phyloP scores from a whole-genome alignment of 2,329 filamentous ascomycete genomes.

The Hypoxylon sp. region DNA sequence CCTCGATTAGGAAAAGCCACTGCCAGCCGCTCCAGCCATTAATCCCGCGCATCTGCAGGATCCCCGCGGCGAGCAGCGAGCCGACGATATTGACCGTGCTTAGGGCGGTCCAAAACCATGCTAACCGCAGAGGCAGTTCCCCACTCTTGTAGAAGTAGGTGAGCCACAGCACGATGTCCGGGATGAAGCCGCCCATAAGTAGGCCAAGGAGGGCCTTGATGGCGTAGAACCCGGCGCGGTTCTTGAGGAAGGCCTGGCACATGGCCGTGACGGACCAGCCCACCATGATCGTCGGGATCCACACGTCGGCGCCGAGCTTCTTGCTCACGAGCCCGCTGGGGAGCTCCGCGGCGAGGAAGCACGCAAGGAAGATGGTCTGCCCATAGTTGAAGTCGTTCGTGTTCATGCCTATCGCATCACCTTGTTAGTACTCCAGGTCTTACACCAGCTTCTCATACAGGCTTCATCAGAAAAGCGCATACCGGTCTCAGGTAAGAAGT shows the following conservation, averaged over 20 bases:
- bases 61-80: conserved; percentile 65
- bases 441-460: background rate
- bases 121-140: conserved; percentile 75
- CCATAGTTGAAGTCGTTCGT: conserved; percentile 61
- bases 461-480: conserved; percentile 15
- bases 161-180: conserved; percentile 74
- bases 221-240: conserved; percentile 49
- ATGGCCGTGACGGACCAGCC: conserved; percentile 52
- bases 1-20: conserved; percentile 61
- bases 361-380: conserved; percentile 61
- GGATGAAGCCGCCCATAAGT: conserved; percentile 71
- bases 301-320: conserved; percentile 61
- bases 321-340: conserved; percentile 66
- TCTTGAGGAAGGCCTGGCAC: conserved; percentile 50
- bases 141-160: conserved; percentile 80
- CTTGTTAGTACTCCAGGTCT: background rate
- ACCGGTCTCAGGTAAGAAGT: conserved; percentile 55
- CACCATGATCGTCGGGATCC: conserved; percentile 62
- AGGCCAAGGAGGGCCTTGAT: conserved; percentile 57
- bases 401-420: conserved; percentile 46
- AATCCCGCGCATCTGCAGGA: conserved; percentile 62
- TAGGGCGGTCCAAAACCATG: conserved; percentile 78
- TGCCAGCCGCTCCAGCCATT: conserved; percentile 65
- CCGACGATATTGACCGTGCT: conserved; percentile 66
- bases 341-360: conserved; percentile 64